Evolutionary conservation across 192 early-diverging fungal species (phyloP).

Genomic region (Coemansia sp.): DNA sequence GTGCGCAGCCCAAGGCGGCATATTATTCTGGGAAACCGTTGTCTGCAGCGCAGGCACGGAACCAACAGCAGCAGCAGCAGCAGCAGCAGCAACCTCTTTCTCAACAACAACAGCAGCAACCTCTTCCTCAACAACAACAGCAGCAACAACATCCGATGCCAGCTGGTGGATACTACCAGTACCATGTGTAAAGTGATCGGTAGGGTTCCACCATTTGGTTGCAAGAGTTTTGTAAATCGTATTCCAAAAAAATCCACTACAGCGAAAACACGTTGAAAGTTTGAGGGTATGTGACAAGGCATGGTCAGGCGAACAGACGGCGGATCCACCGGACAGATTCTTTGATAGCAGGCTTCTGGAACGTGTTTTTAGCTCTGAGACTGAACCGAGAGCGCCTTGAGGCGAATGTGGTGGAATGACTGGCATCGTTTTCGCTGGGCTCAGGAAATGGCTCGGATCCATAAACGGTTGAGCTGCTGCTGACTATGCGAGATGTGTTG

Average conservation of each 20-base stretch:
- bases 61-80: conserved; percentile 29
- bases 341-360: neutral
- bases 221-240: too few species aligned
- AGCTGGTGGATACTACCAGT: neutral
- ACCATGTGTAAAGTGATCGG: neutral
- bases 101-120: conserved; percentile 7
- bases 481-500: conserved; percentile 10
- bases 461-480: conserved; percentile 20
- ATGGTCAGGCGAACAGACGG: conserved; percentile 7
- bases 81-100: neutral
- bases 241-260: too few species aligned
- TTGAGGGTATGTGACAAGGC: neutral
- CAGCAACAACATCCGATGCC: conserved; percentile 15
- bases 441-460: neutral
- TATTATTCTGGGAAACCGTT: conserved; percentile 34
- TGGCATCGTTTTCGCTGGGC: neutral
- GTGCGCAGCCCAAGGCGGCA: neutral
- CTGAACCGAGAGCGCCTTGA: neutral
- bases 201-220: too few species aligned
- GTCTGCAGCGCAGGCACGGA: conserved; percentile 44
- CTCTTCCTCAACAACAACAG: neutral
- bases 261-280: too few species aligned
- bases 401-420: too few species aligned
- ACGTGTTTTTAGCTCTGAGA: neutral
- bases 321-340: conserved; percentile 16